Conservation (phyloP, 345 rosid genomes). For the Anacardium occidentale region DNA sequence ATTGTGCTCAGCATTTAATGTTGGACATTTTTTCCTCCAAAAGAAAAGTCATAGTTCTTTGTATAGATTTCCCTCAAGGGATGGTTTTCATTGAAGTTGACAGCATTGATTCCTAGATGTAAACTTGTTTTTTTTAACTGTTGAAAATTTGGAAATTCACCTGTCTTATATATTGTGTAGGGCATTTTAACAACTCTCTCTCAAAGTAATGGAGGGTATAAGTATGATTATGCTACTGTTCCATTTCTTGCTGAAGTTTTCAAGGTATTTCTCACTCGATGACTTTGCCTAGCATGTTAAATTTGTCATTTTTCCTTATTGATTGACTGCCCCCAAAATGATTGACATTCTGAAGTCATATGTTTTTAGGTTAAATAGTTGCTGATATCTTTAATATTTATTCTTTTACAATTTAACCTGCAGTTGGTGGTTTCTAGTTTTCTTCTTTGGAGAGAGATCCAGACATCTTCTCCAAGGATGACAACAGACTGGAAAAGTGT, state of each 20-base stretch:
- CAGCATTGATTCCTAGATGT: background rate
- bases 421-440: slow-evolving; percentile 81
- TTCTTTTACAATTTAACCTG: background rate
- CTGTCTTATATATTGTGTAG: slow-evolving; percentile 29
- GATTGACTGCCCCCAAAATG: background rate
- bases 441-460: slow-evolving; percentile 74
- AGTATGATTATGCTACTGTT: slow-evolving; percentile 89
- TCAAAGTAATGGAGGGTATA: slow-evolving; percentile 77
- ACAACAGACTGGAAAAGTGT: slow-evolving; percentile 87
- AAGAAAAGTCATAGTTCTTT: no score
- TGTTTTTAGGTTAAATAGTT: background rate
- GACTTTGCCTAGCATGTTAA: slow-evolving; percentile 1
- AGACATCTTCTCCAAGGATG: slow-evolving; percentile 53
- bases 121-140: background rate
- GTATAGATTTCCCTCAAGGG: no score
- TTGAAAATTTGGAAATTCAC: background rate
- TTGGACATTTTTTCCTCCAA: no score
- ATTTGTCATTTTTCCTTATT: background rate
- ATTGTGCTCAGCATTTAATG: no score
- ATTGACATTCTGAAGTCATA: background rate
- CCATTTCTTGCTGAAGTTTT: slow-evolving; percentile 92
- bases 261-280: slow-evolving; percentile 50
- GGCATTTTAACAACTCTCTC: slow-evolving; percentile 91
- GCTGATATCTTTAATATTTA: background rate
- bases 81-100: background rate